Base-by-base conservation (phyloP, 2,329 filamentous ascomycete genomes). In the Cladosporium cucumerinum region DNA sequence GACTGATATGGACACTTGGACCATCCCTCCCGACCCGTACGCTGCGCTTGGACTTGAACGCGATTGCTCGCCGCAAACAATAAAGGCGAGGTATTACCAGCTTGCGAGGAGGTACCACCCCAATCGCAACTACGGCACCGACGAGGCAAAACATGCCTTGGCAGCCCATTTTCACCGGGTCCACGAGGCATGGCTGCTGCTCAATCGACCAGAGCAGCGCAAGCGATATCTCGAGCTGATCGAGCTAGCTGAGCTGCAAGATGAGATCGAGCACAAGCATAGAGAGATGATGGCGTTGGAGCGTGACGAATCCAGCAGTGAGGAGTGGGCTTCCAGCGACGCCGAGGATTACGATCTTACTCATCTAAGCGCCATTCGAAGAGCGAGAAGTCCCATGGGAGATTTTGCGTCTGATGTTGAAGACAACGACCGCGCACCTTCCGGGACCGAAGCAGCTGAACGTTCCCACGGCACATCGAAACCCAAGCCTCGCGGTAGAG, bases 61-160 rank as follows among this genome's bases (percentile, higher is more conserved):
- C 66, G 82, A 86, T 65, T 93, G 93, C 18, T 91, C 90, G 0
- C 80, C 87, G 39, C 87, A 92, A 68, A 86, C 96, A 72, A 86
- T 99, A 80, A 97, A 96, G 78, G 87, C 87, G 18, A 92, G 92
- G 26, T 99, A 99, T 80, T 90, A 92, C 74, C 96, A 96, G 75
- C 86, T 90, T 61, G 95, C 95, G 5, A 82, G 98, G 61, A 92
- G 87, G 77, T 87, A 94, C 72, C 95, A 99, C 71, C 82, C 82
- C 5, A 76, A 75, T 52, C 67, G 73, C 67, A 81, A 81, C 92
- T 84, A 70, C 79, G 61, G 63, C 30, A 70, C 69, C 57, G 70
- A 68, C 91, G 87, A 68, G 57, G 67, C 67, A 21, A 72, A 70
- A 57, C 55, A 64, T 14, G 69, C 68, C 3, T 64, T 72, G 2